Evolutionary conservation across 2,329 filamentous ascomycete species (phyloP), one percentile per base, ranked within the genome.

Genomic region (Byssochlamys sp.): DNA sequence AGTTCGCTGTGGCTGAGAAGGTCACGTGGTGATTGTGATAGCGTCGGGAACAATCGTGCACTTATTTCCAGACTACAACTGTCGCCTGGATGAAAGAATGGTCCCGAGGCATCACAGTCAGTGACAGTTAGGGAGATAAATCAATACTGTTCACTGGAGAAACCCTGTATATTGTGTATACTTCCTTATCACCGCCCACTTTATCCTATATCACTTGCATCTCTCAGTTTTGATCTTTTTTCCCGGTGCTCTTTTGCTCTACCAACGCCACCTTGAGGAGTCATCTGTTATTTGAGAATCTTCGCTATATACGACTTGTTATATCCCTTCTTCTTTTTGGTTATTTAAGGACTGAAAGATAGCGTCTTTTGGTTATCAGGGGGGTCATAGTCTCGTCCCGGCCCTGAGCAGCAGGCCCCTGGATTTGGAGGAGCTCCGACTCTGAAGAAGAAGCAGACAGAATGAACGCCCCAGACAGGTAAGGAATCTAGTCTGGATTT

Each of bases 381-480:
- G 29, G 39, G 39, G 4, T 19, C n/a, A 45, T 19, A 45, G n/a
- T 19, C 39, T 45, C 39, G 9, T 19, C n/a, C 19, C 9, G n/a
- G 5, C 39, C 39, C 39, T 45, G 39, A 45, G 39, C 39, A 45
- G 9, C 39, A 45, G 4, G 10, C 39, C n/a, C 39, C n/a, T 45
- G 39, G n/a, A n/a, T 14, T 19, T 4, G n/a, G 24, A 28, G 10
- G 6, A 28, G 50, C 19, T 52, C 25, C 49, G 28, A 29, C 48
- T 19, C 19, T 25, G 48, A 24, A 55, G 28, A 55, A n/a, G 26
- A 45, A 27, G 33, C 14, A 4, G 53, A 24, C n/a, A 55, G 10
- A 10, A 61, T 61, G 60, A 61, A 61, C 26, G 60, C 58, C 35
- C 60, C 60, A 53, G 60, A 61, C 10, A 60, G 60, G 60, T 61